Evolutionary conservation across 768 basidiomycete species (phyloP), one percentile per base, ranked within the genome.

Genomic region (Mrakia hoshinonis): DNA sequence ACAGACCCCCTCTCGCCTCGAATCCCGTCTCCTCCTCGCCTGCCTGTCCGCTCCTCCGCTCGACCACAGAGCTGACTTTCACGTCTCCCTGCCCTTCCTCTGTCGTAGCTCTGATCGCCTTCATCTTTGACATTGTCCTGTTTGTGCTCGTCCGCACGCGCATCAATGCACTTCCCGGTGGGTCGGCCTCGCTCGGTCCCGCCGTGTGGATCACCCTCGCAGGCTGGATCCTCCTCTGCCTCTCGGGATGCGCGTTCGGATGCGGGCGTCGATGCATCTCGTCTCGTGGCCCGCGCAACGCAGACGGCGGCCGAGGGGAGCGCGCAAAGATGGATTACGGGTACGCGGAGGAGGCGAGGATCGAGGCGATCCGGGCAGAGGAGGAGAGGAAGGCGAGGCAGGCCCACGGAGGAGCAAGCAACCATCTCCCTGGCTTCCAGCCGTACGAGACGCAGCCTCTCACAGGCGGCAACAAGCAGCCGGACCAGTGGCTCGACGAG

Each of bases 201-300:
- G 92, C 89, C 26, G 85, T 94, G 52, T 97, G 94, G 94, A 81
- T 97, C 58, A 92, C 91, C 2, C 85, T 97, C 43, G 88, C 86
- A 1, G 90, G 91, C 0, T 92, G 89, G 85, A 31, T 94, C 22
- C 82, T 93, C 24, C 83, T 97, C 52, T 91, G 93, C 84, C 89
- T 96, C 79, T 88, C 89, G 55, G 90, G 92, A 15, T 95, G 92
- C 79, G 87, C 92, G 82, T 95, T 86, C 77, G 84, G 87, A 2
- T 76, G 92, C 49, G 93, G 94, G 20, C 84, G 89, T 71, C 93
- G 92, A 75, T 95, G 92, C 77, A 84, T 92, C n/a, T 31, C 36
- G 0, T 29, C 49, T 9, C 55, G 72, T 49, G 72, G 72, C 12
- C 72, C 67, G 13, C 55, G 72, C 11, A 46, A 68, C 49, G 47